A percentile compares a stretch with the other conserved stretches of the same genome.
Evolutionary conservation across 1,139 yeast genomes (phyloP).

Genomic region (Komagataea norvegica): DNA sequence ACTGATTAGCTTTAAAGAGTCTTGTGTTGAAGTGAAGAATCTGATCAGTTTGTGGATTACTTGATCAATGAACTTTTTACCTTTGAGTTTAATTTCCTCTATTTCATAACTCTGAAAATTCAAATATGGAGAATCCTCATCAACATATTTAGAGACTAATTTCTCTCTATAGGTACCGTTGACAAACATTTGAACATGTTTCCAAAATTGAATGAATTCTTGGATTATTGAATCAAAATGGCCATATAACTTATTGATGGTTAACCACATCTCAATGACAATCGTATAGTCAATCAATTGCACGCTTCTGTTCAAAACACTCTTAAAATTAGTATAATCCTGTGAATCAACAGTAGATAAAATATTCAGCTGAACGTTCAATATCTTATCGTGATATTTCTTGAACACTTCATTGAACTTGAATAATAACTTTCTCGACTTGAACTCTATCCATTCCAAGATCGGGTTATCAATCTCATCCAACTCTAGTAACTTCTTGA

Average conservation of each 20-base stretch:
- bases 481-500: constrained; percentile 55
- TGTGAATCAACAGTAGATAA: constrained; percentile 27
- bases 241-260: constrained; percentile 42
- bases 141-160: constrained; percentile 28
- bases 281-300: constrained; percentile 42
- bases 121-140: constrained; percentile 26
- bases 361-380: constrained; percentile 32
- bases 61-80: constrained; percentile 33
- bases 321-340: constrained; percentile 25
- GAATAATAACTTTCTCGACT: constrained; percentile 36
- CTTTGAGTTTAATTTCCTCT: constrained; percentile 33
- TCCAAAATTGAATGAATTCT: constrained; percentile 43
- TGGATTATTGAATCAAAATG: constrained; percentile 30
- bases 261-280: constrained; percentile 51
- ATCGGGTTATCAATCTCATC: constrained; percentile 63
- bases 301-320: constrained; percentile 16
- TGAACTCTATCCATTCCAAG: constrained; percentile 52
- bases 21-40: constrained; percentile 35
- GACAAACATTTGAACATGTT: constrained; percentile 40
- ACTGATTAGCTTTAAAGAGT: constrained; percentile 20
- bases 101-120: constrained; percentile 35
- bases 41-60: constrained; percentile 32
- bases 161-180: constrained; percentile 40
- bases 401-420: constrained; percentile 34
- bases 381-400: constrained; percentile 32